Percentiles rank a stretch among this genome's conserved stretches.
Evolutionary conservation across 768 basidiomycete species (phyloP).

Genomic region (Lactifluus subvellereus): DNA sequence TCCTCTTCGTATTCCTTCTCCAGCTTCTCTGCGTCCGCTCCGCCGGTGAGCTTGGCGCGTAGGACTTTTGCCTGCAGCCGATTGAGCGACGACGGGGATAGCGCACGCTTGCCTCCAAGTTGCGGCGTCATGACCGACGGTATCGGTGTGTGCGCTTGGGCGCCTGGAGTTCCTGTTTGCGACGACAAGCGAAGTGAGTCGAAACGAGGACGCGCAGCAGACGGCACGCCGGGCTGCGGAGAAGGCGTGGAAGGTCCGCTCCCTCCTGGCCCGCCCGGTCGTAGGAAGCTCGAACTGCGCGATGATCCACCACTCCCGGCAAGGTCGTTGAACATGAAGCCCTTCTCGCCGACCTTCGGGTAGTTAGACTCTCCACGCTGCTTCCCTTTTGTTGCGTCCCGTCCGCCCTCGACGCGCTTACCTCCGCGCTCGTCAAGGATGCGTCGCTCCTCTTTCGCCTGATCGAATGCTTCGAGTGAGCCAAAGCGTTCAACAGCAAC

Average conservation of each 20-base stretch:
- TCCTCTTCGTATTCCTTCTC: slow-evolving; percentile 85
- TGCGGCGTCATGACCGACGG: slow-evolving; percentile 86
- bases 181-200: slow-evolving; percentile 60
- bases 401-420: slow-evolving; percentile 37
- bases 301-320: slow-evolving; percentile 59
- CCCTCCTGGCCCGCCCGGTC: slow-evolving; percentile 60
- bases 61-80: slow-evolving; percentile 90
- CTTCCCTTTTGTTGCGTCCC: slow-evolving; percentile 36
- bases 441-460: slow-evolving; percentile 80
- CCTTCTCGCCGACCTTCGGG: slow-evolving; percentile 40
- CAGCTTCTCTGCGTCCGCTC: slow-evolving; percentile 67
- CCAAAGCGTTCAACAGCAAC: slow-evolving; percentile 88
- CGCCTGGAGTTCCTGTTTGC: slow-evolving; percentile 51
- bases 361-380: slow-evolving; percentile 28
- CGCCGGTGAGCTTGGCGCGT: slow-evolving; percentile 81
- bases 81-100: slow-evolving; percentile 80
- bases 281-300: slow-evolving; percentile 82
- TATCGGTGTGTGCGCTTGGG: slow-evolving; percentile 73
- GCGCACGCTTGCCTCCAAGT: slow-evolving; percentile 36
- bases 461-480: slow-evolving; percentile 76
- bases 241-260: slow-evolving; percentile 58
- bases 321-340: slow-evolving; percentile 66
- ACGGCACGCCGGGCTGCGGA: slow-evolving; percentile 31
- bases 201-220: slow-evolving; percentile 44
- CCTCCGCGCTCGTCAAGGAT: slow-evolving; percentile 79